phyloP scores from a whole-genome alignment of 371 early-diverging fungal species.

The Mortierella sp. region DNA sequence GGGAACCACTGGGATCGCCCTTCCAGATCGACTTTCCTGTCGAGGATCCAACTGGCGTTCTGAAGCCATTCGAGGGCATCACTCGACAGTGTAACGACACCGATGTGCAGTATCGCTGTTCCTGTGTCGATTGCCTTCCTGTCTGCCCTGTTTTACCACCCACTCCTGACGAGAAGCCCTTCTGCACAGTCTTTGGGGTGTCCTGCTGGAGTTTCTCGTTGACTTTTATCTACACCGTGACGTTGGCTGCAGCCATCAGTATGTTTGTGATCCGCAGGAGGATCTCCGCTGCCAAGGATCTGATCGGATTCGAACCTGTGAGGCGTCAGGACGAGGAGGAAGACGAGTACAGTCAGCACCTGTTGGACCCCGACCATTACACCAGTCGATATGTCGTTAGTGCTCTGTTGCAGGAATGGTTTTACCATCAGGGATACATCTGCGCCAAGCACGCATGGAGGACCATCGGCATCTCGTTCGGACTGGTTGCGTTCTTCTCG shows the following conservation, averaged over 20 bases:
- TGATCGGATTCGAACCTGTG: constrained; percentile 67
- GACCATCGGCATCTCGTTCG: constrained; percentile 63
- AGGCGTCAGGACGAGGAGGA: constrained; percentile 63
- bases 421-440: constrained; percentile 74
- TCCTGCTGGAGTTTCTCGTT: constrained; percentile 74
- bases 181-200: constrained; percentile 68
- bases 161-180: constrained; percentile 62
- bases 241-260: constrained; percentile 57
- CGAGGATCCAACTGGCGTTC: constrained; percentile 32
- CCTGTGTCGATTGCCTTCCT: constrained; percentile 80
- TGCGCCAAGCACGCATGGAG: constrained; percentile 75
- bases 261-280: constrained; percentile 54
- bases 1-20: constrained; percentile 74
- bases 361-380: constrained; percentile 71
- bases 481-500: constrained; percentile 65
- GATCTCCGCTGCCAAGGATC: constrained; percentile 44
- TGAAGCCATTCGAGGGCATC: constrained; percentile 60
- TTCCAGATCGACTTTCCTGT: constrained; percentile 79
- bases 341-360: constrained; percentile 58
- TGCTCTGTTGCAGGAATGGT: constrained; percentile 70
- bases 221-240: constrained; percentile 63
- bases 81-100: constrained; percentile 72
- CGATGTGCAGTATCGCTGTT: constrained; percentile 70
- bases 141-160: constrained; percentile 72
- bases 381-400: constrained; percentile 74